Base-by-base conservation (phyloP, 805 yeast species). In the Kazachstania bromeliacearum region DNA sequence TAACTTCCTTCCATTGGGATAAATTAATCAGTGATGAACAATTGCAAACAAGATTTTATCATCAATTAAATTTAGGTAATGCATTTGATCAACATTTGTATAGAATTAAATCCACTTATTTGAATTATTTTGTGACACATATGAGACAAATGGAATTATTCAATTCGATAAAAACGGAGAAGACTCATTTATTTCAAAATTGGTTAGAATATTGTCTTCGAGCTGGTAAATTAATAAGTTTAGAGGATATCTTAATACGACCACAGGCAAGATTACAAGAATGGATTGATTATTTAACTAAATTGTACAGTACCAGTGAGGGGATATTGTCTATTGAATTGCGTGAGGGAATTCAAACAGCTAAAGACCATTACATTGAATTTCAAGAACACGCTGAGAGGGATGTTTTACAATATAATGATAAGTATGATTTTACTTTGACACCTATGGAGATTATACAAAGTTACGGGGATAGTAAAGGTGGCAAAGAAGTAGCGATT, bases 201-300 rank as follows among this genome's bases (percentile, higher is more conserved):
- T 66, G 70, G 70, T 43, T 58, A 10, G 55, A 53, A 16, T 47
- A 49, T 26, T 62, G 68, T 43, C 43, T 59, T 1, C 50, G 39
- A 24, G 39, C 43, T 24, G 45, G 61, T 2, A 53, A 54, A 7
- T 46, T 50, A 28, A 38, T 47, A 35, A 45, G 47, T 18, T 36
- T 65, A n/a, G 57, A 57, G 22, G 50, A 53, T 6, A 42, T 64
- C 4, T 36, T 66, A 15, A 46, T 46, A 12, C 45, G 46, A 25
- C 70, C 70, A 0, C 43, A 57, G 4, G 45, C 45, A 22, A 51
- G 68, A 37, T 28, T 62, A 9, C 24, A 44, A 1, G 56, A 55
- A 31, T 52, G 57, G 55, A 20, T 43, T 4, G 38, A 26, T 1
- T 14, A 37, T 13, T 28, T 57, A 8, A 39, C 42, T 12, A 9